Evolutionary conservation across 2,329 filamentous ascomycete genomes (phyloP).

Genomic region (Colletotrichum sp.): DNA sequence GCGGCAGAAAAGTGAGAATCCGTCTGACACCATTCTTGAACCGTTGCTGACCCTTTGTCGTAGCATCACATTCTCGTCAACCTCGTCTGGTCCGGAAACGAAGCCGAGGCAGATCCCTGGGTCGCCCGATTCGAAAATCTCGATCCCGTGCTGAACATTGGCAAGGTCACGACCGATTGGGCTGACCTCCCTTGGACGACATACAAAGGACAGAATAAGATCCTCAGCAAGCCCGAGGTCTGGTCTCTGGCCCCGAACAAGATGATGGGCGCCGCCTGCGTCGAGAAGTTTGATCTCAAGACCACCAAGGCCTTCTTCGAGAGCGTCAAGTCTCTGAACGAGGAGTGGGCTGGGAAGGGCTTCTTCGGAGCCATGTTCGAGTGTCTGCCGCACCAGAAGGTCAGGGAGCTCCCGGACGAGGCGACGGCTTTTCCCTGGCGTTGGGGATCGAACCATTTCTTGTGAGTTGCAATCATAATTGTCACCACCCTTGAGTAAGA

Average conservation of each 20-base stretch:
- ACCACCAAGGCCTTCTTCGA: neutral
- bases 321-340: constrained; percentile 6
- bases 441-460: constrained; percentile 9
- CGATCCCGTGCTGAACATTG: neutral
- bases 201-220: constrained; percentile 10
- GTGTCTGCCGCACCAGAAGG: constrained; percentile 10
- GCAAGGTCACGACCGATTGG: neutral
- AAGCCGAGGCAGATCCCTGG: neutral
- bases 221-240: constrained; percentile 9
- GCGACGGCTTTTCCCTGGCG: constrained; percentile 14
- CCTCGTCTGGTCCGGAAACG: constrained; percentile 2
- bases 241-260: constrained; percentile 14
- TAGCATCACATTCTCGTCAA: constrained; percentile 13
- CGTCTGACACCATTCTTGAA: constrained; percentile 27
- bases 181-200: constrained; percentile 9
- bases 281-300: constrained; percentile 3
- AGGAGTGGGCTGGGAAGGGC: constrained; percentile 12
- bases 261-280: constrained; percentile 15
- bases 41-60: neutral
- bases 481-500: too few relatives aligned
- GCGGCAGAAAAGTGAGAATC: constrained; percentile 19
- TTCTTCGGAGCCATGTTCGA: constrained; percentile 14
- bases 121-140: neutral
- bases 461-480: neutral
- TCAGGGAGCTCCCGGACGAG: neutral